Conservation (phyloP, 1,284 basidiomycete species). For the Clitocybe nebularis region DNA sequence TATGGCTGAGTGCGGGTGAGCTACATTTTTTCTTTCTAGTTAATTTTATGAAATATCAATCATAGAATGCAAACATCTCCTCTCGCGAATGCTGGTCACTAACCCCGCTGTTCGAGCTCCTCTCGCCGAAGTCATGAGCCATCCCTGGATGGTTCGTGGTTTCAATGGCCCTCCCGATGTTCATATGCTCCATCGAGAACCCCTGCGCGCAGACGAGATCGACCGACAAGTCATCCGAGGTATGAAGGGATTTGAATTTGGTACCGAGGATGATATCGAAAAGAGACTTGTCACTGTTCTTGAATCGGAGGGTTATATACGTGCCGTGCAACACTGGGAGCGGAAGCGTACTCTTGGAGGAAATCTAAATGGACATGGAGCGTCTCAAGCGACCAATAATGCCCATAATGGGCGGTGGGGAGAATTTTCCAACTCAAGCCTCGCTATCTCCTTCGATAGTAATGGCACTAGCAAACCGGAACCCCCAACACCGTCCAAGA, state of each 20-base stretch:
- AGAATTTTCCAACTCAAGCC: conserved; percentile 62
- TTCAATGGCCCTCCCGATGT: conserved; percentile 78
- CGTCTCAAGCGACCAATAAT: too few relatives aligned
- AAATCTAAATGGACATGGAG: conserved; percentile 40
- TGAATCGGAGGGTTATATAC: conserved; percentile 74
- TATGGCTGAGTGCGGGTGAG: conserved; percentile 91
- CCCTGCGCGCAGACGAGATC: conserved; percentile 83
- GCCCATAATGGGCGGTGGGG: conserved; percentile 34
- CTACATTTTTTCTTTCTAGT: conserved; percentile 10
- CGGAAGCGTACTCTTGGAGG: conserved; percentile 51
- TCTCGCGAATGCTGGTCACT: conserved; percentile 95
- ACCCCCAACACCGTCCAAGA: conserved; percentile 46
- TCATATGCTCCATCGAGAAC: conserved; percentile 86
- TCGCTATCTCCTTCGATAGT: conserved; percentile 61
- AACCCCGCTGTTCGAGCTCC: conserved; percentile 85
- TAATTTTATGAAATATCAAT: conserved; percentile 14
- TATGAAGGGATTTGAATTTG: conserved; percentile 98
- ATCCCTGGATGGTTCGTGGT: conserved; percentile 95
- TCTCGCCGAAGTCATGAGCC: conserved; percentile 82
- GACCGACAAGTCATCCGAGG: conserved; percentile 83
- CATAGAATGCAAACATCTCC: conserved; percentile 89
- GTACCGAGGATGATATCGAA: conserved; percentile 83
- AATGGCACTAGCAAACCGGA: conserved; percentile 37
- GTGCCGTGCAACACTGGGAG: conserved; percentile 78
- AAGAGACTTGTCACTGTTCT: conserved; percentile 71